Conservation (phyloP, 1,139 yeast genomes). For the Pichia sp. region DNA sequence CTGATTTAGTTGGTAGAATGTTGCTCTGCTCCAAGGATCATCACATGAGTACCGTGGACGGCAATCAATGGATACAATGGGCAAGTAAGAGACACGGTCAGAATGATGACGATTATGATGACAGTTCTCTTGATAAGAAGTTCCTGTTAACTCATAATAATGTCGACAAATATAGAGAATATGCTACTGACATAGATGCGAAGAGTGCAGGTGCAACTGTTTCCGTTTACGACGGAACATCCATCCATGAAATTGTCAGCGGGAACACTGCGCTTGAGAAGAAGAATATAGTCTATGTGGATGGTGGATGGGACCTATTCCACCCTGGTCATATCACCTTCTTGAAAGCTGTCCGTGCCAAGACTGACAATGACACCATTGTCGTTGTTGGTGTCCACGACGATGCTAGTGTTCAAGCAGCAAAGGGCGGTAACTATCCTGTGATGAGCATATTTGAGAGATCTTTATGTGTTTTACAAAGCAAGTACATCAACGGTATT, state of each 20-base stretch:
- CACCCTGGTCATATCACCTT: slow-evolving; percentile 89
- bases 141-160: too few species aligned
- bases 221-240: slow-evolving; percentile 29
- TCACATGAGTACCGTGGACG: slow-evolving; percentile 39
- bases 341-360: slow-evolving; percentile 38
- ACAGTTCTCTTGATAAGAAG: background rate
- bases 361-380: slow-evolving; percentile 29
- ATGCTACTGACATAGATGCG: slow-evolving; percentile 42
- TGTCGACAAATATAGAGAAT: background rate
- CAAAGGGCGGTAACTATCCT: slow-evolving; percentile 66
- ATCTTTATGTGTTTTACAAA: slow-evolving; percentile 79
- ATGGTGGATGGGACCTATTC: slow-evolving; percentile 88
- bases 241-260: slow-evolving; percentile 31
- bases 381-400: slow-evolving; percentile 69
- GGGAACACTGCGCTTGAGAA: slow-evolving; percentile 24
- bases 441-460: slow-evolving; percentile 87
- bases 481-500: slow-evolving; percentile 75
- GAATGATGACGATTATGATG: background rate
- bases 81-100: slow-evolving; percentile 2
- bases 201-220: slow-evolving; percentile 55
- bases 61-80: slow-evolving; percentile 20
- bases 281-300: slow-evolving; percentile 45
- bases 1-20: slow-evolving; percentile 93
- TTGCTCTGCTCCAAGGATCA: too few species aligned
- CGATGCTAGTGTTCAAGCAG: slow-evolving; percentile 49